Evolutionary conservation across 2,329 filamentous ascomycete genomes (phyloP).

Genomic region (Xylaria sp.): DNA sequence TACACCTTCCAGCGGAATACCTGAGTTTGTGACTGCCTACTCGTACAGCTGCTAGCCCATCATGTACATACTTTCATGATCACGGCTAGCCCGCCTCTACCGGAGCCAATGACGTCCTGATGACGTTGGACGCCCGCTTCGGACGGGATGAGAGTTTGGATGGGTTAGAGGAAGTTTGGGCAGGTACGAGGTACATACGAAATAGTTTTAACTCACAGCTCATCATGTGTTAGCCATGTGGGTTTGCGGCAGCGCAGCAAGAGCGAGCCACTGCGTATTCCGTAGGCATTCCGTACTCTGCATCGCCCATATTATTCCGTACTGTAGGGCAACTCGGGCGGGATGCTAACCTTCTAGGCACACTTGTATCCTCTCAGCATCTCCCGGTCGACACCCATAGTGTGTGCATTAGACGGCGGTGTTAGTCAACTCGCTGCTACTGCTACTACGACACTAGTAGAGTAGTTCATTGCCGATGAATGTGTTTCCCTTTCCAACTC

Average conservation of each 20-base stretch:
- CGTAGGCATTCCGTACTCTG: too few species aligned
- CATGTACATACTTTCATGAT: neutral
- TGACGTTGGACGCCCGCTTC: neutral
- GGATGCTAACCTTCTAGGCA: too few species aligned
- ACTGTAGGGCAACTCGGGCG: too few species aligned
- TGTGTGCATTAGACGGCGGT: too few species aligned
- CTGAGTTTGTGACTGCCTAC: neutral
- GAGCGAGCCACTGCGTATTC: too few species aligned
- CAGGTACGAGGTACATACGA: neutral
- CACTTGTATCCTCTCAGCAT: too few species aligned
- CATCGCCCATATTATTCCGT: too few species aligned
- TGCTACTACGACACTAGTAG: too few species aligned
- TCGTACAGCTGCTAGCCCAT: neutral
- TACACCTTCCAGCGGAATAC: neutral
- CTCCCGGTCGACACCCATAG: too few species aligned
- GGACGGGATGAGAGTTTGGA: slow-evolving; percentile 2
- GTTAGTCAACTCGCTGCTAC: too few species aligned
- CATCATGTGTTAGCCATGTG: slow-evolving; percentile 6
- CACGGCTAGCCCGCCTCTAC: neutral
- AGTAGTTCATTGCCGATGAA: too few species aligned
- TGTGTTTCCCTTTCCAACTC: slow-evolving; percentile 3
- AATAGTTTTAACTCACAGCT: slow-evolving; percentile 2
- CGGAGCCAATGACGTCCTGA: slow-evolving; percentile 6
- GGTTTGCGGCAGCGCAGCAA: slow-evolving; percentile 5
- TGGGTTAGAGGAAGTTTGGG: neutral